Evolutionary conservation across 139 green algal species (phyloP).

Genomic region (Coccomyxa sp.): DNA sequence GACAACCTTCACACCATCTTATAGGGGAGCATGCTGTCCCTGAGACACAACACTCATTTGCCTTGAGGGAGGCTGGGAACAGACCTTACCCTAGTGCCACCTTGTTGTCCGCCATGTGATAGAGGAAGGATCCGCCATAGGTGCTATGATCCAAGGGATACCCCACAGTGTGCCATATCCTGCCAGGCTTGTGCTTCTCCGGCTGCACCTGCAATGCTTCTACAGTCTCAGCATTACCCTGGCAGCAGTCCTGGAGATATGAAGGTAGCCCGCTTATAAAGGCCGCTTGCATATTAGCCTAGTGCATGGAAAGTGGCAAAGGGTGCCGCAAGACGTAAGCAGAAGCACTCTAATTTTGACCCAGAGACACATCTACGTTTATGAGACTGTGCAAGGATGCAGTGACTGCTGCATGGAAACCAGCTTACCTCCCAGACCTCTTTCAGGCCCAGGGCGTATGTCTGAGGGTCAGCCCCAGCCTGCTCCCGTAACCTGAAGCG

Average conservation of each 20-base stretch:
- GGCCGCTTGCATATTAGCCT: no score
- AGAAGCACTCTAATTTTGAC: no score
- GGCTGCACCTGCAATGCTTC: slow-evolving; percentile 27
- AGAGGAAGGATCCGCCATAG: slow-evolving; percentile 90
- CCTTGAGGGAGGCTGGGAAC: no score
- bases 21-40: no score
- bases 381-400: no score
- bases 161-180: slow-evolving; percentile 81
- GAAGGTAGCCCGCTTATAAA: no score
- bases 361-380: no score
- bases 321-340: no score
- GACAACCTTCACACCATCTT: no score
- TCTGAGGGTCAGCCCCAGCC: slow-evolving; percentile 61
- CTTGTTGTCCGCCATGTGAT: slow-evolving; percentile 82
- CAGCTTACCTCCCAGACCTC: slow-evolving; percentile 80
- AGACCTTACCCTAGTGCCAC: slow-evolving; percentile 74
- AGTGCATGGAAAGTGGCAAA: no score
- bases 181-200: slow-evolving; percentile 62
- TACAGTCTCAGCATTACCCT: background rate
- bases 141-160: slow-evolving; percentile 66
- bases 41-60: no score
- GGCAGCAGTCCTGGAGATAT: slow-evolving; percentile 5
- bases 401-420: no score
- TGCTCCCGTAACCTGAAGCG: slow-evolving; percentile 61
- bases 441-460: slow-evolving; percentile 92